A percentile compares a stretch with the other conserved stretches of the same genome.
Evolutionary conservation across 1,284 basidiomycete species (phyloP).

Genomic region (Marasmius fiardii): DNA sequence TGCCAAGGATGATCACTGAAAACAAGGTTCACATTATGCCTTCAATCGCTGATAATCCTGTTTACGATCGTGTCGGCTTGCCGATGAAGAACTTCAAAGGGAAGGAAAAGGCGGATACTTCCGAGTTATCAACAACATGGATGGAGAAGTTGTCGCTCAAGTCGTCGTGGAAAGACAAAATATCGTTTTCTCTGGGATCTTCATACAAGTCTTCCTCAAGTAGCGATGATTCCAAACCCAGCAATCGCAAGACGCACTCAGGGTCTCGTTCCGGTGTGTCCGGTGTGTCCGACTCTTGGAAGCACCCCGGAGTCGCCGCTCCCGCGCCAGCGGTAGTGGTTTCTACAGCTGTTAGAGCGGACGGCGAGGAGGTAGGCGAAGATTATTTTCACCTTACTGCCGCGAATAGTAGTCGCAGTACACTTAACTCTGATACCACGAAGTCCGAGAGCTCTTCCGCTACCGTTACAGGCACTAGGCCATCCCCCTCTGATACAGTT

Average conservation of each 20-base stretch:
- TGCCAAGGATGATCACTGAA: conserved; percentile 10
- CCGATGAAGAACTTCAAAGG: conserved; percentile 26
- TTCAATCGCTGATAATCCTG: background rate
- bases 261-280: conserved; percentile 33
- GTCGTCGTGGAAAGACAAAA: conserved; percentile 34
- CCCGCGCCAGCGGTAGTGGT: conserved; percentile 48
- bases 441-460: conserved; percentile 36
- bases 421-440: conserved; percentile 13
- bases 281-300: conserved; percentile 37
- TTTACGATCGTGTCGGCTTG: conserved; percentile 22
- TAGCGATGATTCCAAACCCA: conserved; percentile 5
- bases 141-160: conserved; percentile 22
- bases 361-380: conserved; percentile 31
- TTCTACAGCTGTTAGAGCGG: conserved; percentile 40
- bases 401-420: conserved; percentile 17
- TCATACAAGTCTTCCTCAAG: conserved; percentile 31
- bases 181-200: conserved; percentile 31
- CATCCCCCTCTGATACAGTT: conserved; percentile 32
- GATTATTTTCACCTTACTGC: conserved; percentile 31
- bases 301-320: conserved; percentile 46
- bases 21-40: conserved; percentile 3
- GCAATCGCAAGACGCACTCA: conserved; percentile 21
- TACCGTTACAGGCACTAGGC: conserved; percentile 33
- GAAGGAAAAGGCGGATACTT: conserved; percentile 25
- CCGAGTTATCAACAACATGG: conserved; percentile 32